Evolutionary conservation across 352 stramenopile genomes (phyloP), one percentile per base, ranked within the genome.

Genomic region (Phytophthora podocarpi): DNA sequence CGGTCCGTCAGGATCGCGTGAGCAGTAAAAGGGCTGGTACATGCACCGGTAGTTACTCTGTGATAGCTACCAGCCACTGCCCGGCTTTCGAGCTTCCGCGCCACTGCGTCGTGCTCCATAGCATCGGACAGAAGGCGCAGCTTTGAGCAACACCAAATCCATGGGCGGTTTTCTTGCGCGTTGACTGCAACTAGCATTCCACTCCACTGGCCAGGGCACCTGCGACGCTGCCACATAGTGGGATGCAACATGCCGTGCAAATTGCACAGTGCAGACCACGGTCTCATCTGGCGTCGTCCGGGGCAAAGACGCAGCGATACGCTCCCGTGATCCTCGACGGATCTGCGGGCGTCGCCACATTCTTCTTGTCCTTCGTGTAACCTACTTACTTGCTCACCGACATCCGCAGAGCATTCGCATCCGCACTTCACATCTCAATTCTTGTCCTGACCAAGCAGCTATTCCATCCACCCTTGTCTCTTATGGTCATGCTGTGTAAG

Each of bases 371-470:
- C 15, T n/a, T 45, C n/a, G n/a, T n/a, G n/a, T n/a, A n/a, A n/a
- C n/a, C n/a, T 46, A 26, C 8, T 28, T 15, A 18, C 32, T 37
- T 20, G 15, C 18, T 5, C 18, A 26, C 18, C 51, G 15, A 20
- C 7, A 41, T 18, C 13, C 32, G n/a, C n/a, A n/a, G n/a, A n/a
- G n/a, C n/a, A n/a, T n/a, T n/a, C n/a, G n/a, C n/a, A n/a, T n/a
- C n/a, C n/a, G n/a, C n/a, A n/a, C n/a, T 10, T 18, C 54, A 74
- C 37, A 67, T 51, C 27, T 5, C 49, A 70, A 71, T 64, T 53
- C 36, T 16, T 35, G 9, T 64, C 39, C 49, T n/a, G 49, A 40
- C 15, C 47, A 67, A 50, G 21, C 15, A 28, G 4, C 34, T 30
- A n/a, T n/a, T n/a, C n/a, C n/a, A n/a, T 40, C 26, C 12, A 10